These are phyloP conservation scores for Boletus pseudo-olivaceus DNA, from an alignment of 768 basidiomycete genomes.

Conservation along the genomic window DNA sequence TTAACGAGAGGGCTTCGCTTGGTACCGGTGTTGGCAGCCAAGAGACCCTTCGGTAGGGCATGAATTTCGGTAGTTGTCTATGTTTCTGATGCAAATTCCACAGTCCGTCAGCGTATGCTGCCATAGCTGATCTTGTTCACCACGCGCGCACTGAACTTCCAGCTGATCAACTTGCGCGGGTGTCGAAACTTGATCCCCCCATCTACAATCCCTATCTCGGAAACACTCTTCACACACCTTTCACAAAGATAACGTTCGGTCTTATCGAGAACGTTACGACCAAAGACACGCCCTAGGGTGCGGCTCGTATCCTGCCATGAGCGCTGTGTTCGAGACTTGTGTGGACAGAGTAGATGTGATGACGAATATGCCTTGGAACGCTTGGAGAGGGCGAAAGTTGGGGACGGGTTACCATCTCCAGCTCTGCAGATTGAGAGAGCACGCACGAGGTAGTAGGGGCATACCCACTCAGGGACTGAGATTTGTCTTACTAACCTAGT, in stretches of 20 bases:
- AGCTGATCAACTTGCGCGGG: slow-evolving; percentile 68
- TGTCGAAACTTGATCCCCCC: slow-evolving; percentile 83
- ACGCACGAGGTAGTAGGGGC: too few relatives aligned
- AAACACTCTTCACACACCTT: slow-evolving; percentile 81
- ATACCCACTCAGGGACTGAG: too few relatives aligned
- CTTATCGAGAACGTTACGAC: slow-evolving; percentile 77
- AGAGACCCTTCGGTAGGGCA: slow-evolving; percentile 73
- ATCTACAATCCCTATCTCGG: slow-evolving; percentile 85
- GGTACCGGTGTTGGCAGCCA: slow-evolving; percentile 80
- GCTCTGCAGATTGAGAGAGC: slow-evolving; percentile 76
- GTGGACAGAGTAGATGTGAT: slow-evolving; percentile 84
- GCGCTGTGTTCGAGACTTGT: slow-evolving; percentile 75
- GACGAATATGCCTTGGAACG: slow-evolving; percentile 49
- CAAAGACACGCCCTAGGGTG: slow-evolving; percentile 69
- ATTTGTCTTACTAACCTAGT: too few relatives aligned
- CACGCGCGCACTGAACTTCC: slow-evolving; percentile 83
- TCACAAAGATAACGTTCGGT: slow-evolving; percentile 89
- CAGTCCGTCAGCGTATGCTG: slow-evolving; percentile 79
- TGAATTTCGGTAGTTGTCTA: neutral
- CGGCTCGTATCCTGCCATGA: slow-evolving; percentile 67
- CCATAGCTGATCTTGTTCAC: slow-evolving; percentile 90
- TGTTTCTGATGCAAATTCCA: slow-evolving; percentile 7
- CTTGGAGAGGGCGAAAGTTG: slow-evolving; percentile 43
- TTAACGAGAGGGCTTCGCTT: slow-evolving; percentile 86
- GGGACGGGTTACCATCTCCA: slow-evolving; percentile 43